Conservation (phyloP, 345 rosid species). For the Hibiscus mutabilis region DNA sequence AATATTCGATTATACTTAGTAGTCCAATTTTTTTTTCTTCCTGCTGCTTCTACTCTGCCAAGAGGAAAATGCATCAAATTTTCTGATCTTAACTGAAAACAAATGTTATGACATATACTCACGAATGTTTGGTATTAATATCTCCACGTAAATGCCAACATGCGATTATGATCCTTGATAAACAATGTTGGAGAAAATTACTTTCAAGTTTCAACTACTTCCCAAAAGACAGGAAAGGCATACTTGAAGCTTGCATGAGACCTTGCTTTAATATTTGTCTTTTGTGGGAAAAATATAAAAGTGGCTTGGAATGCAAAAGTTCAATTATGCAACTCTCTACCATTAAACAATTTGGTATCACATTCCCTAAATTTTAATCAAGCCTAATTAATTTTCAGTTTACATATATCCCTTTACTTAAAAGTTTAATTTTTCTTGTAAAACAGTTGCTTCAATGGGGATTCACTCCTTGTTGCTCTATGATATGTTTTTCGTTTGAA, state of each 20-base stretch:
- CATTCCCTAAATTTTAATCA: not conserved
- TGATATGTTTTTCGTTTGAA: not conserved
- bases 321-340: not conserved
- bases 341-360: not conserved
- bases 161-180: not conserved
- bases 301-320: not conserved
- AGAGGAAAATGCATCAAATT: too few relatives aligned
- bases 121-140: not conserved
- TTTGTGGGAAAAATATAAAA: not conserved
- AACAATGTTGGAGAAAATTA: not conserved
- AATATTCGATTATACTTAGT: not conserved
- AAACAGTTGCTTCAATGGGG: conserved; percentile 23
- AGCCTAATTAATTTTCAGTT: not conserved
- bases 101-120: not conserved
- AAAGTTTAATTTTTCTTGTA: conserved; percentile 25
- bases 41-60: not conserved
- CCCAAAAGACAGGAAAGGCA: not conserved
- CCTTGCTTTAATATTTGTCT: conserved; percentile 5
- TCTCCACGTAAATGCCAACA: not conserved
- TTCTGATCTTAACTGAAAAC: too few relatives aligned
- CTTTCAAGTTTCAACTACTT: too few relatives aligned
- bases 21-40: not conserved
- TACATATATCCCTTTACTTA: conserved; percentile 7
- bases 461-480: conserved; percentile 22
- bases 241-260: conserved; percentile 1